Evolutionary conservation across 306 rosid genomes (phyloP).

Genomic region (Quercus robur): DNA sequence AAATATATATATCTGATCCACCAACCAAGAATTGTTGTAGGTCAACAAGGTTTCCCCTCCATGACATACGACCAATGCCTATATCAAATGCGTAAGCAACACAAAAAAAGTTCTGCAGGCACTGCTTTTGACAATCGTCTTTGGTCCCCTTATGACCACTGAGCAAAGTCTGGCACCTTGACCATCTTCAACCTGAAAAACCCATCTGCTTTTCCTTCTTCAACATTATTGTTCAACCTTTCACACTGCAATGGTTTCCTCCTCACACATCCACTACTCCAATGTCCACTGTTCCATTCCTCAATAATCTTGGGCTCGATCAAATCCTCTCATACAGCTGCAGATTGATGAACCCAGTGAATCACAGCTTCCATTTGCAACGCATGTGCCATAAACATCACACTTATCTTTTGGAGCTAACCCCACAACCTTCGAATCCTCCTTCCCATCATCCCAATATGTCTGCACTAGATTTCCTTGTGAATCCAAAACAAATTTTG

Average conservation of each 20-base stretch:
- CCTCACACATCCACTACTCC: slow-evolving; percentile 27
- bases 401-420: neutral
- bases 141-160: neutral
- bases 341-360: neutral
- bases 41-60: neutral
- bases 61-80: neutral
- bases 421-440: too few relatives aligned
- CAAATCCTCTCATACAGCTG: slow-evolving; percentile 30
- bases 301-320: neutral
- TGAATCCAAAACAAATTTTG: neutral
- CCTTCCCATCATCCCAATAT: neutral
- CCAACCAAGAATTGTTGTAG: neutral
- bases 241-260: slow-evolving; percentile 16
- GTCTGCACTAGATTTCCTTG: neutral
- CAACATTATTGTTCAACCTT: neutral
- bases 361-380: slow-evolving; percentile 7
- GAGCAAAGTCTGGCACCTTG: slow-evolving; percentile 24
- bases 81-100: neutral
- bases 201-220: slow-evolving; percentile 10
- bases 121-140: neutral
- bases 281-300: slow-evolving; percentile 8
- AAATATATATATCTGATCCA: neutral
- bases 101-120: neutral
- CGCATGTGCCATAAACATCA: slow-evolving; percentile 18
- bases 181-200: slow-evolving; percentile 9